phyloP scores from a whole-genome alignment of 2,329 filamentous ascomycete species.

The Pseudogymnoascus sp. region DNA sequence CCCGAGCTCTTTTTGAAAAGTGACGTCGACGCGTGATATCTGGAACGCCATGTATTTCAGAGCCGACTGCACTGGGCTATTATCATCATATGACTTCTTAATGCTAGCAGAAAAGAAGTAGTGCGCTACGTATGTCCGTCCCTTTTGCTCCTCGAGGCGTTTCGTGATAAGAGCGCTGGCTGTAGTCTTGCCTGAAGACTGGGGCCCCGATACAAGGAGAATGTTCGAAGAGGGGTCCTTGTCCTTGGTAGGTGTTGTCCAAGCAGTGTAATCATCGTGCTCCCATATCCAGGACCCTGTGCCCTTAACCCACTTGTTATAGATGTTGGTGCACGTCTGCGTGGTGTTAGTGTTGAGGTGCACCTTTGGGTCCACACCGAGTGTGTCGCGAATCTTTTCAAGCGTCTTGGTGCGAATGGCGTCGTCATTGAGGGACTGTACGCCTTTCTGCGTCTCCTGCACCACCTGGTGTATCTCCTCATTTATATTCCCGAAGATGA shows the following conservation, averaged over 20 bases:
- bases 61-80: constrained; percentile 19
- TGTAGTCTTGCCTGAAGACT: constrained; percentile 18
- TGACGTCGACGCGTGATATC: constrained; percentile 24
- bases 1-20: constrained; percentile 18
- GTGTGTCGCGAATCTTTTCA: background rate
- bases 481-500: no score
- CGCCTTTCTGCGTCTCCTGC: constrained; percentile 16
- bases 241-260: constrained; percentile 14
- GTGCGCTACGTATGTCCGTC: constrained; percentile 23
- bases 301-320: constrained; percentile 14
- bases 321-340: constrained; percentile 20
- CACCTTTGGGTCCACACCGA: constrained; percentile 14
- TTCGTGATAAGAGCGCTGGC: constrained; percentile 22
- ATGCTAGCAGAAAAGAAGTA: constrained; percentile 24
- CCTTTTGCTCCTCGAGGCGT: constrained; percentile 22
- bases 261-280: constrained; percentile 21
- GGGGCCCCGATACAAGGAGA: background rate
- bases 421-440: background rate
- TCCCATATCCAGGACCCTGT: constrained; percentile 19
- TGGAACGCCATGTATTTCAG: constrained; percentile 27
- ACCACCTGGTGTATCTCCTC: constrained; percentile 12
- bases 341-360: constrained; percentile 21
- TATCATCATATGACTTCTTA: constrained; percentile 21
- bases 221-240: background rate
- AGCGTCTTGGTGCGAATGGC: background rate